Evolutionary conservation across 768 basidiomycete genomes (phyloP).

Genomic region (Termitomyces sp.): DNA sequence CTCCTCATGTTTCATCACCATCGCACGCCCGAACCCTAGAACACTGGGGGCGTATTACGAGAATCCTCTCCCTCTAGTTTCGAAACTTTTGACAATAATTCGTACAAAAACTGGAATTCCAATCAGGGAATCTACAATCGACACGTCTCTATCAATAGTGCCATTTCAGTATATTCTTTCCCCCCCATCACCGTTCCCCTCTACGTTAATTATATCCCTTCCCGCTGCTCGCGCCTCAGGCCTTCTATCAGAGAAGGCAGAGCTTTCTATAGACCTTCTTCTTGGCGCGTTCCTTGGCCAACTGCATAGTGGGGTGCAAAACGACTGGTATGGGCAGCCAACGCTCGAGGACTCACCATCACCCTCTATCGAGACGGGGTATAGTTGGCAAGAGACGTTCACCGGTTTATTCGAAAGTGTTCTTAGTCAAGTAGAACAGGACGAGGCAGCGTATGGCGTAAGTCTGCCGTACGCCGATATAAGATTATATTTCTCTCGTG

Average conservation of each 20-base stretch:
- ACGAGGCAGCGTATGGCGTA: constrained; percentile 13
- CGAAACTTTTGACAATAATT: constrained; percentile 35
- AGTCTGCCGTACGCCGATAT: constrained; percentile 37
- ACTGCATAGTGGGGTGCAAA: constrained; percentile 61
- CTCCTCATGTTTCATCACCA: constrained; percentile 24
- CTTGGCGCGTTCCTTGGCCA: constrained; percentile 56
- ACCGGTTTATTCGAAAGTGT: constrained; percentile 50
- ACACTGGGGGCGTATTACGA: constrained; percentile 19
- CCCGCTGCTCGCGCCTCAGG: constrained; percentile 29
- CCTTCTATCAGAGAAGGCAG: constrained; percentile 31
- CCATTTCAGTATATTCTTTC: constrained; percentile 52
- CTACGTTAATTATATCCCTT: constrained; percentile 28
- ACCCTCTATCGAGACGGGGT: constrained; percentile 34
- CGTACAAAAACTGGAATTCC: constrained; percentile 43
- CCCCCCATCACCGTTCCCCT: constrained; percentile 30
- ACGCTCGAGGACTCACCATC: constrained; percentile 9
- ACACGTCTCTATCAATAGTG: constrained; percentile 36
- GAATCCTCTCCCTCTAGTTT: constrained; percentile 32
- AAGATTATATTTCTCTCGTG: constrained; percentile 51
- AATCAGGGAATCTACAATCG: constrained; percentile 41
- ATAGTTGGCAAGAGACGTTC: constrained; percentile 77
- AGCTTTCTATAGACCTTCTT: constrained; percentile 47
- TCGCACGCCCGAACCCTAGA: constrained; percentile 14
- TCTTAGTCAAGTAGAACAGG: constrained; percentile 35
- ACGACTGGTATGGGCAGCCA: constrained; percentile 70